These are phyloP conservation scores for Geotrichum klebahnii DNA, from an alignment of 1,139 yeast genomes.

Conservation along the genomic window DNA sequence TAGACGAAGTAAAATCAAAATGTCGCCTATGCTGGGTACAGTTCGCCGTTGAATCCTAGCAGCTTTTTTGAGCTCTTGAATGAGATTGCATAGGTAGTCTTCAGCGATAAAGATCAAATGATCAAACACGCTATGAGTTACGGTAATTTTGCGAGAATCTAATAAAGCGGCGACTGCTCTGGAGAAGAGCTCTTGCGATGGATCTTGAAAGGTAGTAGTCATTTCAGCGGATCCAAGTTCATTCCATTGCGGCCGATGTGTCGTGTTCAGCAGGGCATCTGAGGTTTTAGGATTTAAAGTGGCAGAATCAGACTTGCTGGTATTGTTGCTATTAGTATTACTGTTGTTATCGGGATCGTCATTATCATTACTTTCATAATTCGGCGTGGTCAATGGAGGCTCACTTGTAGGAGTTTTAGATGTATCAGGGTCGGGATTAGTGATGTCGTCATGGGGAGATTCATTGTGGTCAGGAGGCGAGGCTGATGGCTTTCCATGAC, in stretches of 20 bases:
- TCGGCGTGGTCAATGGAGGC: not conserved
- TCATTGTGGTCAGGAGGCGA: not conserved
- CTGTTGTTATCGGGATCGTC: not conserved
- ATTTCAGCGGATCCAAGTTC: slow-evolving; percentile 9
- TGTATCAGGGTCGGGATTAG: not conserved
- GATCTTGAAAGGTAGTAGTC: slow-evolving; percentile 14
- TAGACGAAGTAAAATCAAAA: slow-evolving; percentile 48
- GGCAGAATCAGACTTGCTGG: too few species aligned
- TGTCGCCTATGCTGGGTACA: slow-evolving; percentile 56
- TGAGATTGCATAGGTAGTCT: slow-evolving; percentile 49
- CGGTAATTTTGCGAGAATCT: slow-evolving; percentile 28
- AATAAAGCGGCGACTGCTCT: slow-evolving; percentile 33
- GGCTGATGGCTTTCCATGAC: not conserved
- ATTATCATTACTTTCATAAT: not conserved
- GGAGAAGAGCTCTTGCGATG: slow-evolving; percentile 27
- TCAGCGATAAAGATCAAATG: slow-evolving; percentile 42
- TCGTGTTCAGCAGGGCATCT: not conserved
- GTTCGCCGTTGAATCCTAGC: slow-evolving; percentile 67
- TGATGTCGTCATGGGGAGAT: not conserved
- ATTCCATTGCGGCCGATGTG: slow-evolving; percentile 11
- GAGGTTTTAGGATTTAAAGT: not conserved
- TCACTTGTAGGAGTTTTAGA: not conserved
- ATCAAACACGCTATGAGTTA: slow-evolving; percentile 31
- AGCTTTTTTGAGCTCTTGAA: slow-evolving; percentile 49
- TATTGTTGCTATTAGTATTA: not conserved